Evolutionary conservation across 345 rosid species (phyloP), one percentile per base, ranked within the genome.

Genomic region (Draba incana): DNA sequence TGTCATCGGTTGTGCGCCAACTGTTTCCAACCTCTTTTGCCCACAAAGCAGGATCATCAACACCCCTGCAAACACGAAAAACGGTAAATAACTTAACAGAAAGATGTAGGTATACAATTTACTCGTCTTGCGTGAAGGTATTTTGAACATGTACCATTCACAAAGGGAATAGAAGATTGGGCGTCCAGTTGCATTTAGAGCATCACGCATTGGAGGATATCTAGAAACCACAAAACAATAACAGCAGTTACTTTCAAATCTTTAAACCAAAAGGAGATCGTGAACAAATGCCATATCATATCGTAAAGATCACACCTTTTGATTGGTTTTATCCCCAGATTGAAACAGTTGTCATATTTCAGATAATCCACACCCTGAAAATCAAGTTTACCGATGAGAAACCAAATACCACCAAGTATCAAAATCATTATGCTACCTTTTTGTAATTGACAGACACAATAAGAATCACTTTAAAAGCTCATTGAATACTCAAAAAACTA

Each of bases 1-100:
- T 93, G 81, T 93, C 98, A 47, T 81, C 91, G 5, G 97, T 87
- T 13, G 95, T 93, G 47, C 97, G 97, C 98, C 98, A 93, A 82
- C 98, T 93, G 82, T 93, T 93, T 68, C 97, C 98, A 75, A 90
- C 84, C 71, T 81, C 88, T 50, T 84, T 81, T 10, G 97, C 97
- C 98, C 97, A 93, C 62, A 90, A 82, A 62, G 98, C 96, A 61
- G 97, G 97, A 74, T 90, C 88, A 23, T 93, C 92, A 23, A 77
- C 97, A 12, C 97, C 98, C 98, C 96, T 92, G 43, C 13, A 70
- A 42, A 42, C 13, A 70, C 63, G 60, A 49, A 45, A 45, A 33
- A 9, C 16, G 62, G 45, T 52, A 13, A 44, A 23, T 24, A 33
- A 15, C 51, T 55, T 2, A 61, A 44, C 53, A 28, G 30, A 11